Evolutionary conservation across 257 asterid genomes (phyloP).

Genomic region (Solanum verrucosum): DNA sequence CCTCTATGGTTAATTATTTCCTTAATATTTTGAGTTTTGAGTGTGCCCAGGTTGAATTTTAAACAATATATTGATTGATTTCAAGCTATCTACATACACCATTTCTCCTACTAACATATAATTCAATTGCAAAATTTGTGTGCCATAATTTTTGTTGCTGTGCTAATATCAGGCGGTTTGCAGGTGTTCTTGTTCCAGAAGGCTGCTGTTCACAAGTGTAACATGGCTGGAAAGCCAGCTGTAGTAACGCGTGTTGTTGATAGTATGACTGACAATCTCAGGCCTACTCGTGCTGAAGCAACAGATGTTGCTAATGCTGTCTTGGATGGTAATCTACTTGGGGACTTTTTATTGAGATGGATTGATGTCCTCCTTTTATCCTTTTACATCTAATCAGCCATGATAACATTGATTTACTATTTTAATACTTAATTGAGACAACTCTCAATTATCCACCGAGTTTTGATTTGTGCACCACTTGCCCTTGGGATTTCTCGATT

Average conservation of each 20-base stretch:
- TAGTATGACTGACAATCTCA: conserved; percentile 90
- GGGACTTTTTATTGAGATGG: neutral
- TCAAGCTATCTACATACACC: neutral
- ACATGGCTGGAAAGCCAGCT: conserved; percentile 97
- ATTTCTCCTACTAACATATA: neutral
- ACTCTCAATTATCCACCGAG: neutral
- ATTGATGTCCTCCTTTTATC: neutral
- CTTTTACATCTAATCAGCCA: neutral
- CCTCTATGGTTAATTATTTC: neutral
- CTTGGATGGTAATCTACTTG: conserved; percentile 55
- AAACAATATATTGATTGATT: neutral
- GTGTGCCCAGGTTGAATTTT: neutral
- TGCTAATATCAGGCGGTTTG: conserved; percentile 3
- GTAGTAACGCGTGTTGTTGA: conserved; percentile 95
- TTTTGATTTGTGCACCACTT: neutral
- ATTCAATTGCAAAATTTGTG: neutral
- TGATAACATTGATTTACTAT: neutral
- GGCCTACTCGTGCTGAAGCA: conserved; percentile 99
- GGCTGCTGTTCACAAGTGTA: conserved; percentile 83
- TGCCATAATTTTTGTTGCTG: neutral
- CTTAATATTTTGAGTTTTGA: neutral
- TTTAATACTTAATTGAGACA: neutral
- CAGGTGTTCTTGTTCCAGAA: conserved; percentile 91
- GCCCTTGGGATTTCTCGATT: neutral
- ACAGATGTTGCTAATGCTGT: conserved; percentile 97